phyloP scores from a whole-genome alignment of 2,329 filamentous ascomycete species.

The Epichloe glyceriae region DNA sequence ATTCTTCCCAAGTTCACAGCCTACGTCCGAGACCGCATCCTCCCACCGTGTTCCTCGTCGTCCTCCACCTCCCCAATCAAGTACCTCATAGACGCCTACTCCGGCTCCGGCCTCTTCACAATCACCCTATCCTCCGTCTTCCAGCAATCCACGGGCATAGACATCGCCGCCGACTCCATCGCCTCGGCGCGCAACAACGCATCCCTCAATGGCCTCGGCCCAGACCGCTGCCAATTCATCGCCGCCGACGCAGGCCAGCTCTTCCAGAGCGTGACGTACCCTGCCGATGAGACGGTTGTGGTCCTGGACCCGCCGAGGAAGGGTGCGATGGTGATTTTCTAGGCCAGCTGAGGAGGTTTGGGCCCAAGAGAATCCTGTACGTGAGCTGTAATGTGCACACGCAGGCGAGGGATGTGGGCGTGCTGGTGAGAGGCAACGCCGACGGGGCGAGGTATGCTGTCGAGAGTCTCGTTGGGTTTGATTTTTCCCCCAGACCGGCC shows the following conservation, averaged over 20 bases:
- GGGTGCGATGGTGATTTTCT: slow-evolving; percentile 79
- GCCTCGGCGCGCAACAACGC: slow-evolving; percentile 69
- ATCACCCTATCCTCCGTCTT: slow-evolving; percentile 82
- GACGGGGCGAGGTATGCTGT: slow-evolving; percentile 56
- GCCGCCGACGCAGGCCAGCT: slow-evolving; percentile 76
- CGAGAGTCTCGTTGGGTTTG: slow-evolving; percentile 83
- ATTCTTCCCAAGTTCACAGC: slow-evolving; percentile 78
- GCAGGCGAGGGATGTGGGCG: slow-evolving; percentile 83
- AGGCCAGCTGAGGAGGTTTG: slow-evolving; percentile 64
- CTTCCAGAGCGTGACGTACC: slow-evolving; percentile 63
- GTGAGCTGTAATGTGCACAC: slow-evolving; percentile 98
- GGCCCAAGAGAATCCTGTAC: slow-evolving; percentile 72
- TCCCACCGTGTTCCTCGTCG: slow-evolving; percentile 34
- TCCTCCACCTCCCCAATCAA: slow-evolving; percentile 43
- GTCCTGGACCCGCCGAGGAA: slow-evolving; percentile 95
- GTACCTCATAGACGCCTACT: slow-evolving; percentile 95
- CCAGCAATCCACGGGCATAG: slow-evolving; percentile 75
- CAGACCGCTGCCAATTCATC: slow-evolving; percentile 65
- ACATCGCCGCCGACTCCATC: slow-evolving; percentile 73
- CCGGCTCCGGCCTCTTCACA: slow-evolving; percentile 91
- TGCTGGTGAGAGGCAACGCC: slow-evolving; percentile 58
- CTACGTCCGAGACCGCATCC: slow-evolving; percentile 71
- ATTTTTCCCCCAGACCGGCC: slow-evolving; percentile 89
- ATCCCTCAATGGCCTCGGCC: slow-evolving; percentile 54
- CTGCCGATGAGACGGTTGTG: slow-evolving; percentile 74